Base-by-base conservation (phyloP, 306 rosid species). In the Quercus agrifolia region DNA sequence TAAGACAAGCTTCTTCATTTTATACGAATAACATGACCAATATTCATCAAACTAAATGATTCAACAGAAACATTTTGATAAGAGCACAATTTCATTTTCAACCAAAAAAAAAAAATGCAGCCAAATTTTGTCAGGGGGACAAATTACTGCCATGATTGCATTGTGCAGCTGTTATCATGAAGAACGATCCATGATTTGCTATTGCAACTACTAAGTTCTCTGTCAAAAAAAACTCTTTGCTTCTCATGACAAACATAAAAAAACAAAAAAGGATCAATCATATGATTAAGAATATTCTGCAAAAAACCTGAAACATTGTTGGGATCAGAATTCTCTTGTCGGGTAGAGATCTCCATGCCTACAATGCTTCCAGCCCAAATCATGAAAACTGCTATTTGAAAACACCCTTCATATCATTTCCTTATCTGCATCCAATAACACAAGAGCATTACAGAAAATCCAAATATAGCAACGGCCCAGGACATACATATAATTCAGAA, bases 311-410 rank as follows among this genome's bases (percentile, higher is more conserved):
- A 55, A 79, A 70, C 80, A 51, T 84, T 84, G 57, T 73, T 73
- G 49, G 66, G 79, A 58, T 86, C 90, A 77, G 84, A 69, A 66
- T 82, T 83, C 19, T 88, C 83, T 44, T 61, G 82, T 35, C 70
- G 85, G 64, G 81, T 18, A 71, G 94, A 86, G 90, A 86, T 87
- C 70, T 86, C 82, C 85, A 86, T 67, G 71, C 85, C 66, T 81
- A 81, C 80, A 82, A 82, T 77, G 57, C 71, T 78, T 80, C 82
- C 80, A 81, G 71, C 80, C 80, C 76, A 83, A 81, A 80, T 49
- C 63, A 56, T 71, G 70, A 87, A 82, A 79, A 63, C 87, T 84
- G 88, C 73, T 72, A 84, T 84, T 72, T 74, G 64, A 78, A 71
- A 78, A 81, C 77, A 77, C 14, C 82, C 96, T 86, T 87, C 35